phyloP scores from a whole-genome alignment of 2,329 filamentous ascomycete genomes.

The Phialophora expanda region DNA sequence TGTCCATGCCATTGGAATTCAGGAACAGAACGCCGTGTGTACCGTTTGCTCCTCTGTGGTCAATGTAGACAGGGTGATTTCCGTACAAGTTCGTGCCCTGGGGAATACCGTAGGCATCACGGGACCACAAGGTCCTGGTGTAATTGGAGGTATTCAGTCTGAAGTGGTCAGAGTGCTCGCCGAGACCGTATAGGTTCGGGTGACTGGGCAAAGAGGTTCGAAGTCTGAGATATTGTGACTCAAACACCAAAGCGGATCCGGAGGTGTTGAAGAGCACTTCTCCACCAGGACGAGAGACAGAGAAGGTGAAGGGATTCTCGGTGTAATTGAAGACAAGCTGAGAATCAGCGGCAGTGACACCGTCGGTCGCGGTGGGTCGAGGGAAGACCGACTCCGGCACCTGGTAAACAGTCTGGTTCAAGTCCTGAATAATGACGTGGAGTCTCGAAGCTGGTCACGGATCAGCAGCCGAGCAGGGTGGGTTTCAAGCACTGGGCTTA shows the following conservation, averaged over 20 bases:
- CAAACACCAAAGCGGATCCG: constrained; percentile 70
- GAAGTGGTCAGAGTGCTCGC: constrained; percentile 76
- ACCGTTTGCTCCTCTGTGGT: constrained; percentile 65
- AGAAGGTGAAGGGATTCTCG: constrained; percentile 70
- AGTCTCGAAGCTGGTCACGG: constrained; percentile 63
- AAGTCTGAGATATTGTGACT: constrained; percentile 76
- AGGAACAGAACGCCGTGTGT: constrained; percentile 71
- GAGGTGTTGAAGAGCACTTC: constrained; percentile 70
- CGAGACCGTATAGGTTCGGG: constrained; percentile 77
- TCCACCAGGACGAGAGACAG: constrained; percentile 51
- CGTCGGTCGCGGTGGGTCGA: constrained; percentile 56
- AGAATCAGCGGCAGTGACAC: constrained; percentile 52
- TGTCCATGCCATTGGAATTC: constrained; percentile 77
- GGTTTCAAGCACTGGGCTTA: constrained; percentile 42
- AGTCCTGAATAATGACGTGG: constrained; percentile 75
- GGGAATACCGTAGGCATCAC: constrained; percentile 68
- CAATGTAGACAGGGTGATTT: constrained; percentile 75
- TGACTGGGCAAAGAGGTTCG: constrained; percentile 71
- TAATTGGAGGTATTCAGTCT: constrained; percentile 71
- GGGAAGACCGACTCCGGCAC: constrained; percentile 72
- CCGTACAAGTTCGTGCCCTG: constrained; percentile 71
- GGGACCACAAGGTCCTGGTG: constrained; percentile 71
- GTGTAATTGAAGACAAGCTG: constrained; percentile 57
- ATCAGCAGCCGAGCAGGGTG: constrained; percentile 1
- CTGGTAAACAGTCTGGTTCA: constrained; percentile 72